Percentiles rank a stretch among this genome's conserved stretches.
Conservation (phyloP, 495 filamentous ascomycete species). For the Hypomontagnella submonticulosa region DNA sequence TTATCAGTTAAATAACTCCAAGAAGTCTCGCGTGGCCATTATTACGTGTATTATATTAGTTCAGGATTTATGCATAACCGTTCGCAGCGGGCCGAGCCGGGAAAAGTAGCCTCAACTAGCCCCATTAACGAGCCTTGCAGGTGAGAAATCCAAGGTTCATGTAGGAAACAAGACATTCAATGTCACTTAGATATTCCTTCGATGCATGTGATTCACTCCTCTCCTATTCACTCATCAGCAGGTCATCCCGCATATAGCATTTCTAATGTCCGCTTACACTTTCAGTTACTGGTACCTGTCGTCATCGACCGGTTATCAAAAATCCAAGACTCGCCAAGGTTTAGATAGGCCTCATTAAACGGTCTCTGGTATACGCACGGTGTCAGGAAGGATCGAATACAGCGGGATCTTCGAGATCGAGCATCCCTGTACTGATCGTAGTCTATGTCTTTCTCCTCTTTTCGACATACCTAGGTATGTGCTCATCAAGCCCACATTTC, state of each 20-base stretch:
- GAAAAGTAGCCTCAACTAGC: constrained; percentile 32
- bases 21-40: background rate
- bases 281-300: background rate
- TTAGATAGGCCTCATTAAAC: background rate
- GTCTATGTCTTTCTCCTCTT: no score
- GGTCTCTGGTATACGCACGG: background rate
- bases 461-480: no score
- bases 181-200: background rate
- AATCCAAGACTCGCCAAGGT: constrained; percentile 21
- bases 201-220: constrained; percentile 12
- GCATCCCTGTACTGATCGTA: no score
- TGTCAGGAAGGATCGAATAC: constrained; percentile 5
- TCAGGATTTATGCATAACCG: background rate
- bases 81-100: constrained; percentile 34
- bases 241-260: background rate
- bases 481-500: no score
- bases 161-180: no score
- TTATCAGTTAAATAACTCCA: background rate
- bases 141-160: no score
- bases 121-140: no score
- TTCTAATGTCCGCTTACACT: background rate
- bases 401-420: no score
- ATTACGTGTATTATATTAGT: background rate
- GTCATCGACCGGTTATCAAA: background rate
- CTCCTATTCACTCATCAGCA: background rate